These are phyloP conservation scores for Arctium minus DNA, from an alignment of 129 eudicot genomes.

Conservation along the genomic window DNA sequence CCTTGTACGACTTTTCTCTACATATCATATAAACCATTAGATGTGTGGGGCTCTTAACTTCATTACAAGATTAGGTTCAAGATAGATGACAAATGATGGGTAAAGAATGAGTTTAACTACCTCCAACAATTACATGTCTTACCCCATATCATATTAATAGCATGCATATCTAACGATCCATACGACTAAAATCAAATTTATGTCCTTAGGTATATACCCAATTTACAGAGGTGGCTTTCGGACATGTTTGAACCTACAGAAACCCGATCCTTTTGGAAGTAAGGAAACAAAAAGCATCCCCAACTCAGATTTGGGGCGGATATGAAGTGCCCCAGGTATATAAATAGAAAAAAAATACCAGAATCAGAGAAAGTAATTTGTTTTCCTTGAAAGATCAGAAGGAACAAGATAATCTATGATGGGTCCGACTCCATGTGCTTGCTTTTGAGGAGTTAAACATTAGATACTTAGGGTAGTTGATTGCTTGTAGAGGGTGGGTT, in stretches of 20 bases:
- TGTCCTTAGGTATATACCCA: background rate
- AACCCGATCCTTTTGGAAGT: background rate
- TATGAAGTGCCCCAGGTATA: background rate
- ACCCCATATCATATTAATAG: background rate
- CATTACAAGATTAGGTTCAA: slow-evolving; percentile 9
- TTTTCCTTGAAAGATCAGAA: slow-evolving; percentile 7
- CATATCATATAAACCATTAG: slow-evolving; percentile 20
- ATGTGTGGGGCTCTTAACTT: slow-evolving; percentile 19
- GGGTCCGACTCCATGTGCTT: slow-evolving; percentile 28
- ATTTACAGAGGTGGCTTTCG: background rate
- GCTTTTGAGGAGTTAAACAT: slow-evolving; percentile 16
- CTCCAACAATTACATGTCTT: background rate
- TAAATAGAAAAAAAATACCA: slow-evolving; percentile 4
- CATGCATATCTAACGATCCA: background rate
- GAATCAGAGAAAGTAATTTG: slow-evolving; percentile 21
- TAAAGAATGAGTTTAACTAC: background rate
- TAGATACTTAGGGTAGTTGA: background rate
- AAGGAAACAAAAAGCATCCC: slow-evolving; percentile 3
- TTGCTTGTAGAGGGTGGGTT: background rate
- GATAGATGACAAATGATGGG: slow-evolving; percentile 9
- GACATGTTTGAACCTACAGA: background rate
- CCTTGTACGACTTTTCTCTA: slow-evolving; percentile 26
- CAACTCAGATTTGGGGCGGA: background rate
- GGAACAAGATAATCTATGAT: slow-evolving; percentile 31
- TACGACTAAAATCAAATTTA: background rate